These are phyloP conservation scores for Immersiporthe knoxdaviesiana DNA, from an alignment of 2,329 filamentous ascomycete species.

Conservation along the genomic window DNA sequence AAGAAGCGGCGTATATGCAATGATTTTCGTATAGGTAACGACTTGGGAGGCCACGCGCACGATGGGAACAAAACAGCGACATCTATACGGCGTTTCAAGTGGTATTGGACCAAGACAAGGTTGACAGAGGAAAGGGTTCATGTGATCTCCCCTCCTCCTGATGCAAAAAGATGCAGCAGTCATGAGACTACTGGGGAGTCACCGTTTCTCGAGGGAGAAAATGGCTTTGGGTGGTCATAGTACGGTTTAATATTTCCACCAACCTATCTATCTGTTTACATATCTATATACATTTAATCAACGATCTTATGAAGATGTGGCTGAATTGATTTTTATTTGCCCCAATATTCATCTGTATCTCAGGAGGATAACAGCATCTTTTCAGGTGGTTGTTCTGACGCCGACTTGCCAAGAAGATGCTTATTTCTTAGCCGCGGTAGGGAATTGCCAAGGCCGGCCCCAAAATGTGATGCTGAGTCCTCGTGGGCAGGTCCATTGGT, in stretches of 20 bases:
- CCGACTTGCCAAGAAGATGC: not conserved
- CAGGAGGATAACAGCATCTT: too few species aligned
- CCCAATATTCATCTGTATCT: too few species aligned
- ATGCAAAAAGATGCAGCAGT: not conserved
- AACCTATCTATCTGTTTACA: not conserved
- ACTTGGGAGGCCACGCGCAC: conserved; percentile 4
- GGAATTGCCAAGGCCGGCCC: not conserved
- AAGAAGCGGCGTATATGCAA: not conserved
- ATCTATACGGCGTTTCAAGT: conserved; percentile 2
- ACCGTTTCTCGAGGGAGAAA: not conserved
- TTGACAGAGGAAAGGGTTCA: not conserved
- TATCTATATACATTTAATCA: not conserved
- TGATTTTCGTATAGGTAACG: not conserved
- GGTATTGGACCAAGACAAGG: not conserved
- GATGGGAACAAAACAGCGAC: not conserved
- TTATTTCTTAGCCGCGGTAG: not conserved
- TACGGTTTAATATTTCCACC: not conserved
- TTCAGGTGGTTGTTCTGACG: not conserved
- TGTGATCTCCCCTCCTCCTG: not conserved
- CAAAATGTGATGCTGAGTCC: not conserved
- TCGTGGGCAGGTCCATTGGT: not conserved
- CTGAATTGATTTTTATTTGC: not conserved
- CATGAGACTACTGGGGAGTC: not conserved
- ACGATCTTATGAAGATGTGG: not conserved
- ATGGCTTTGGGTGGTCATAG: not conserved